Evolutionary conservation across 306 rosid species (phyloP), one percentile per base, ranked within the genome.

Genomic region (Parietaria judaica): DNA sequence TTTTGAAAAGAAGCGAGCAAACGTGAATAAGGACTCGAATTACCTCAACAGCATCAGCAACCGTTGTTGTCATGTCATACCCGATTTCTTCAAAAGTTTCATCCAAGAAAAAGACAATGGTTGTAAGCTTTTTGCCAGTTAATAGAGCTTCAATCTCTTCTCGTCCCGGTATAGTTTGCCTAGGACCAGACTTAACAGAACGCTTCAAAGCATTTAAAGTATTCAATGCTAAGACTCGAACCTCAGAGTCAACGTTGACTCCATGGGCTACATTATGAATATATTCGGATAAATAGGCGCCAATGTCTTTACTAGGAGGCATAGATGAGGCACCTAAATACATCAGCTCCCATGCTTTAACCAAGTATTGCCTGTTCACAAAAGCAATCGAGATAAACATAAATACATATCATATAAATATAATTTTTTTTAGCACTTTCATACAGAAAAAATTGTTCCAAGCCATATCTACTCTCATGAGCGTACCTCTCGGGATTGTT

Each of bases 21-120:
- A 50, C 41, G 61, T 43, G 66, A 43, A 51, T 34, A 60, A 70
- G 69, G 70, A 50, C 47, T 64, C 16, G 63, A 73, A 72, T 47
- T 63, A 92, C 97, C 97, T 94, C 90, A 68, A 94, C 90, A 63
- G 99, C 89, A 74, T 94, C 97, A 23, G 82, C 90, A 50, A 88
- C 94, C 14, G 99, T 94, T 60, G 97, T 88, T 49, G 89, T 79
- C 94, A 94, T 94, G 72, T 86, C 97, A 67, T 86, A 94, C 0
- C 89, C 73, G 54, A 94, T 88, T 78, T 94, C 99, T 86, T 94
- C 99, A 52, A 94, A 94, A 51, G 95, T 94, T 73, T 88, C 99
- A 67, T 94, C 99, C 78, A 94, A 68, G 70, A 94, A 94, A 67
- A 86, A 88, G 48, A 94, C 97, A 56, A 88, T 86, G 23, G 85